Percentiles rank a stretch among this genome's conserved stretches.
phyloP scores from a whole-genome alignment of 106 monocot species.

The Acorus calamus region DNA sequence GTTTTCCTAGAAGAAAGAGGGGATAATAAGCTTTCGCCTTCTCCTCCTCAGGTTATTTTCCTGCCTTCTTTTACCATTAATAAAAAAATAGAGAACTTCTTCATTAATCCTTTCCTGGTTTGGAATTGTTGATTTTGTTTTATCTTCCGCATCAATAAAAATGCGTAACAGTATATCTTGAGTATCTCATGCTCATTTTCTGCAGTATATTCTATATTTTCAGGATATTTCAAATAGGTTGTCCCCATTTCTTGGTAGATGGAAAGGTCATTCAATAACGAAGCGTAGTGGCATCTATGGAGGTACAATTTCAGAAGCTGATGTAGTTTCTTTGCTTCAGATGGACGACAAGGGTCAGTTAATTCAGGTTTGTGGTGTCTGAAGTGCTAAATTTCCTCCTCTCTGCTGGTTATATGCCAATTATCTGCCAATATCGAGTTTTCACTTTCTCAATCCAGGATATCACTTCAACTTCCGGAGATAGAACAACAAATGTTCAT shows the following conservation, averaged over 20 bases:
- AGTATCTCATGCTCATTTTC: not conserved
- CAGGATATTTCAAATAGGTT: constrained; percentile 39
- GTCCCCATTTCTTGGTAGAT: constrained; percentile 57
- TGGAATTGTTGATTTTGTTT: no score
- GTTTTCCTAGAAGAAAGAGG: constrained; percentile 77
- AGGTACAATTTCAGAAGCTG: constrained; percentile 67
- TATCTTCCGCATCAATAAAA: no score
- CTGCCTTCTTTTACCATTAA: no score
- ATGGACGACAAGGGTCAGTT: constrained; percentile 47
- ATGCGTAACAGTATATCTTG: not conserved
- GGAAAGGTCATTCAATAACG: constrained; percentile 83
- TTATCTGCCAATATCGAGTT: not conserved
- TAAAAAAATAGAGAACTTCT: no score
- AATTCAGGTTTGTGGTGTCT: constrained; percentile 45
- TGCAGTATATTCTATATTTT: constrained; percentile 3
- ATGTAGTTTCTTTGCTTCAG: constrained; percentile 56
- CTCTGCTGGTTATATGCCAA: not conserved
- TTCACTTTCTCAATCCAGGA: constrained; percentile 21
- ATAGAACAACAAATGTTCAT: constrained; percentile 50
- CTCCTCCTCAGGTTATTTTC: no score
- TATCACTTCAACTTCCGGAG: constrained; percentile 31
- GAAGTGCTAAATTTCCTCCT: not conserved
- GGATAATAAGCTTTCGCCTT: constrained; percentile 1
- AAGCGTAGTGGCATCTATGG: constrained; percentile 93
- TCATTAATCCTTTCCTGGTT: no score